phyloP scores from a whole-genome alignment of 441 rosid genomes.

The Kokia cookei region DNA sequence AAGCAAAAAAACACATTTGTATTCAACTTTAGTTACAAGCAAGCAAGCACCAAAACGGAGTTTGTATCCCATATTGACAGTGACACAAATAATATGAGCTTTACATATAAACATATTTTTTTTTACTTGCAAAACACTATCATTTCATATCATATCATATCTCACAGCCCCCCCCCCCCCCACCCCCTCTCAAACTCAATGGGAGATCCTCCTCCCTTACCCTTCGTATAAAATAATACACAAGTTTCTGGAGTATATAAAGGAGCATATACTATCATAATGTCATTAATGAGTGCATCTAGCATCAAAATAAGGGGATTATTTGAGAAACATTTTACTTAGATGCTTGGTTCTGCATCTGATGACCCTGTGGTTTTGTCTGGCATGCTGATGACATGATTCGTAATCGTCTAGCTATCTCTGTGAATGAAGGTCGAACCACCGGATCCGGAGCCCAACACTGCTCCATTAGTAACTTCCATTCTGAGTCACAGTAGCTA shows the following conservation, averaged over 20 bases:
- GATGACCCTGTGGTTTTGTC: constrained; percentile 38
- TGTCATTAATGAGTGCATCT: neutral
- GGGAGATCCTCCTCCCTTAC: constrained; percentile 14
- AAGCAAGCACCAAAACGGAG: constrained; percentile 1
- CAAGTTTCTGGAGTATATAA: neutral
- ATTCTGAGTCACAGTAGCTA: constrained; percentile 50
- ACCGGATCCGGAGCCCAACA: constrained; percentile 83
- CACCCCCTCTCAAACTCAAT: constrained; percentile 3
- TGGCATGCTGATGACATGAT: constrained; percentile 52
- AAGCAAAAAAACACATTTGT: neutral
- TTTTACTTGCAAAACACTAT: constrained; percentile 9
- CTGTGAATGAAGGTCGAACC: constrained; percentile 65
- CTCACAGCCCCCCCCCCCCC: neutral
- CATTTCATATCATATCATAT: neutral
- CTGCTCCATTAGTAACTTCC: constrained; percentile 75
- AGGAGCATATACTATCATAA: neutral
- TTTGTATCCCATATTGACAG: constrained; percentile 19
- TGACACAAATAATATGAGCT: constrained; percentile 15
- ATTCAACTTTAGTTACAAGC: neutral
- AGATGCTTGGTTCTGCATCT: constrained; percentile 27
- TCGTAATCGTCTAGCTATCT: constrained; percentile 60
- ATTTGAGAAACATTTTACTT: constrained; percentile 18
- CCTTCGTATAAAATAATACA: constrained; percentile 10
- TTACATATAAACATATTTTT: constrained; percentile 17
- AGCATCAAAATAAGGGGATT: neutral